Evolutionary conservation across 169 alveolate genomes (phyloP).

Genomic region (Babesia caballi): DNA sequence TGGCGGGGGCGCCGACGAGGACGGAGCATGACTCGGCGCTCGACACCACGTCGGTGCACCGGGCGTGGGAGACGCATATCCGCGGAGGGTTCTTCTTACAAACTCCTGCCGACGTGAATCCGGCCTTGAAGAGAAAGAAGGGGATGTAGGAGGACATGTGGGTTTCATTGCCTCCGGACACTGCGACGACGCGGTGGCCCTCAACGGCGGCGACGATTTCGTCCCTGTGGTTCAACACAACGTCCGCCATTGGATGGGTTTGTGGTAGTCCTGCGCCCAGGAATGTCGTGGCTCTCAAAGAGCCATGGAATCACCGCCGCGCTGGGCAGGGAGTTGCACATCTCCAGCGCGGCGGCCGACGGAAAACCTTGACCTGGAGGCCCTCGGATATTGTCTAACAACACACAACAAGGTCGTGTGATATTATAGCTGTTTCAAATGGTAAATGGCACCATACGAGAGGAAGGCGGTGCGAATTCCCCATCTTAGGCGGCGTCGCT

Average conservation of each 20-base stretch:
- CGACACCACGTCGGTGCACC: background rate
- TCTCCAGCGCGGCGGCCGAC: no score
- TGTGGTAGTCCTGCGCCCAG: no score
- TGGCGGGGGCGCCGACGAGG: conserved; percentile 21
- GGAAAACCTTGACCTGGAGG: no score
- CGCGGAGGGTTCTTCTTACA: conserved; percentile 44
- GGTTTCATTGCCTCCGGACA: conserved; percentile 46
- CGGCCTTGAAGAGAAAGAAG: conserved; percentile 46
- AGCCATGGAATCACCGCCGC: no score
- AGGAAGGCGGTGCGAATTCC: background rate
- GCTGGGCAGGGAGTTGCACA: no score
- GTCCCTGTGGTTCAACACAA: conserved; percentile 13
- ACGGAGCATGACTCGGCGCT: conserved; percentile 44
- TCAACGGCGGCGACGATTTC: conserved; percentile 54
- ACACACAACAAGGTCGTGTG: no score
- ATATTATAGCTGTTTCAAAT: no score
- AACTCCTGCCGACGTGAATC: conserved; percentile 21
- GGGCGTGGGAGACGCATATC: conserved; percentile 37
- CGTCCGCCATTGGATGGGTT: conserved; percentile 46
- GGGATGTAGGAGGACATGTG: conserved; percentile 43
- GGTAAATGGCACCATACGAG: no score
- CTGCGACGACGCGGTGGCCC: conserved; percentile 34
- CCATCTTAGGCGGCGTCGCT: conserved; percentile 4
- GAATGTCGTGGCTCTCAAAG: no score
- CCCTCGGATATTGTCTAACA: no score